These are phyloP conservation scores for Myxozyma nipponensis DNA, from an alignment of 805 yeast species.

Conservation along the genomic window DNA sequence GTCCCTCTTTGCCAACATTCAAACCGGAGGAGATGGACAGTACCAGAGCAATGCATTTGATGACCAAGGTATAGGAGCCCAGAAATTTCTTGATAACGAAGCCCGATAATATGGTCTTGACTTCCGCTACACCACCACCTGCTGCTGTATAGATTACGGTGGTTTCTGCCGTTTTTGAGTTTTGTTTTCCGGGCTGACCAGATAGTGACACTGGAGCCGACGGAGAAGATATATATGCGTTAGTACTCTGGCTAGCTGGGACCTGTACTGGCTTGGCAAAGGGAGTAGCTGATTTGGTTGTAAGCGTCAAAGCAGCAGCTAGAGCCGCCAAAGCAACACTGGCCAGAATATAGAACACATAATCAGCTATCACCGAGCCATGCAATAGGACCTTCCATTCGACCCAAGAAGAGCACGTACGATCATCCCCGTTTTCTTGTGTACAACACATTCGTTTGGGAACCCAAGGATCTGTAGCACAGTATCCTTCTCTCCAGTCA, in stretches of 20 bases:
- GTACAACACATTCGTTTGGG: constrained; percentile 46
- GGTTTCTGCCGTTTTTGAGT: constrained; percentile 12
- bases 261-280: constrained; percentile 6
- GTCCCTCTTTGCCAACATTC: constrained; percentile 59
- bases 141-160: constrained; percentile 47
- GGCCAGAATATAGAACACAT: constrained; percentile 35
- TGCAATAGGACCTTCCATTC: constrained; percentile 15
- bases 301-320: constrained; percentile 44
- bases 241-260: background rate
- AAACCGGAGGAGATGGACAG: constrained; percentile 57
- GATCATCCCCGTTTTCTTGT: constrained; percentile 8
- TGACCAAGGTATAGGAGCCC: constrained; percentile 49
- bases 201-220: constrained; percentile 2
- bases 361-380: constrained; percentile 30
- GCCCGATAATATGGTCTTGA: constrained; percentile 54
- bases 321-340: constrained; percentile 26
- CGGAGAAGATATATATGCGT: background rate
- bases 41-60: constrained; percentile 48
- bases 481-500: constrained; percentile 52
- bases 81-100: constrained; percentile 52
- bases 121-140: constrained; percentile 63
- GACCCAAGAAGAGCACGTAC: constrained; percentile 43
- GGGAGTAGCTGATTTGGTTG: constrained; percentile 45
- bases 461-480: constrained; percentile 45
- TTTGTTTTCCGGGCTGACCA: background rate